phyloP scores from a whole-genome alignment of 495 filamentous ascomycete species.

The Penicillium lagena region DNA sequence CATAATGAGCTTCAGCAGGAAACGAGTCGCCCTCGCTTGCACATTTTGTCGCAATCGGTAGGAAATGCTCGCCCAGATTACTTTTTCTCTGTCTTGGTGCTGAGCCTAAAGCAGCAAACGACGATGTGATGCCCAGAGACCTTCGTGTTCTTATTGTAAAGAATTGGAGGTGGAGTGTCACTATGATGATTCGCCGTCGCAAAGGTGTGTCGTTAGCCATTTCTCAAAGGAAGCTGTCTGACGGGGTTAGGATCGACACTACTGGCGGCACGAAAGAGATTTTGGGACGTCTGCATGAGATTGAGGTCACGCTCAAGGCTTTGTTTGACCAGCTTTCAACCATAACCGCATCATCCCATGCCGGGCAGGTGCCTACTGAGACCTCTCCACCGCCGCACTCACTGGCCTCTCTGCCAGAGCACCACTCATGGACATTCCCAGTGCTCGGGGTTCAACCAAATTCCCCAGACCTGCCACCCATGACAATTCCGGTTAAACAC shows the following conservation, averaged over 20 bases:
- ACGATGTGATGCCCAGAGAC: constrained; percentile 2
- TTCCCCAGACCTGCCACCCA: background rate
- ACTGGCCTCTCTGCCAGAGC: background rate
- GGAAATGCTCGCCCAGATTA: background rate
- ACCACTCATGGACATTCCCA: background rate
- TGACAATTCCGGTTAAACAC: constrained; percentile 3
- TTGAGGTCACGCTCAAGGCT: background rate
- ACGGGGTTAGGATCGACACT: background rate
- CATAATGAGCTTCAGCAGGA: background rate
- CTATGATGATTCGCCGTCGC: constrained; percentile 3
- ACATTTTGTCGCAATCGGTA: constrained; percentile 1
- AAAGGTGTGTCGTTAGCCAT: background rate
- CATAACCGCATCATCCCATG: background rate
- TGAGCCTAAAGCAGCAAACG: background rate
- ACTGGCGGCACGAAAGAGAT: constrained; percentile 1
- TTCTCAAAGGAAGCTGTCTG: background rate
- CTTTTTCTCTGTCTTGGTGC: background rate
- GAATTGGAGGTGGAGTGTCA: constrained; percentile 4
- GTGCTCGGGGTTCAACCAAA: background rate
- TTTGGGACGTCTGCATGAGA: background rate
- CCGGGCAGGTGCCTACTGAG: background rate
- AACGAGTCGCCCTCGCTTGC: constrained; percentile 1
- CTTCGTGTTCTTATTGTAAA: background rate
- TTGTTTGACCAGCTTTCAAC: background rate
- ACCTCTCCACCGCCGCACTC: background rate